Conservation (phyloP, 2,329 filamentous ascomycete genomes). For the Beauveria rudraprayagi region DNA sequence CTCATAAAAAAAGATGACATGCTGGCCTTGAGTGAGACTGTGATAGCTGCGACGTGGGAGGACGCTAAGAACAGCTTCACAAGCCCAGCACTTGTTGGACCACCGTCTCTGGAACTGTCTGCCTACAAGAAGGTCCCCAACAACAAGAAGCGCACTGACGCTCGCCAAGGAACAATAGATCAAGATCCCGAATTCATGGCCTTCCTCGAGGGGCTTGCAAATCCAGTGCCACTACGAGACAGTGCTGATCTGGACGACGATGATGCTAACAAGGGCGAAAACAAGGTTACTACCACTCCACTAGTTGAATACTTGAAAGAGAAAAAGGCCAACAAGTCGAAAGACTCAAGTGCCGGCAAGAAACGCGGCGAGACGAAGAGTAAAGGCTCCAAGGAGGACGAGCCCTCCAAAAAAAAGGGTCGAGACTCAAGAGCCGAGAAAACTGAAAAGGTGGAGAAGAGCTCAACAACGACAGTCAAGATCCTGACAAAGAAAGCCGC, state of each 20-base stretch:
- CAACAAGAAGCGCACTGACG: conserved; percentile 67
- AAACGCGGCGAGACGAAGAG: conserved; percentile 41
- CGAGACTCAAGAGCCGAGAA: conserved; percentile 44
- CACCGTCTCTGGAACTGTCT: conserved; percentile 73
- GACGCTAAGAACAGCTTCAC: conserved; percentile 73
- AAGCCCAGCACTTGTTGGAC: conserved; percentile 65
- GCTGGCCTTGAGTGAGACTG: conserved; percentile 56
- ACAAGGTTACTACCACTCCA: conserved; percentile 72
- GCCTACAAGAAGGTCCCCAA: conserved; percentile 76
- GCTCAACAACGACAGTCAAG: conserved; percentile 50
- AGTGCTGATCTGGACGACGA: conserved; percentile 34
- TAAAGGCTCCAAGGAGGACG: conserved; percentile 42
- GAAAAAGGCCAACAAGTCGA: conserved; percentile 72
- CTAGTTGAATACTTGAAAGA: conserved; percentile 84
- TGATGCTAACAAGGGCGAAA: conserved; percentile 37
- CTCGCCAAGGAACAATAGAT: conserved; percentile 88
- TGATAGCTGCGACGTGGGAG: conserved; percentile 64
- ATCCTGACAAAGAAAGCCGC: conserved; percentile 53
- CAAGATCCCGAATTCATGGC: conserved; percentile 93
- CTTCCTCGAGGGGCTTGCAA: conserved; percentile 81
- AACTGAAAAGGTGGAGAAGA: background rate
- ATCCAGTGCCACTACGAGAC: conserved; percentile 45
- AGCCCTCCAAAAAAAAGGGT: conserved; percentile 52
- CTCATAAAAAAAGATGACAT: conserved; percentile 65
- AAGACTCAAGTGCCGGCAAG: conserved; percentile 43